Conservation (phyloP, 1,284 basidiomycete species). For the Heliocybe sulcata region DNA sequence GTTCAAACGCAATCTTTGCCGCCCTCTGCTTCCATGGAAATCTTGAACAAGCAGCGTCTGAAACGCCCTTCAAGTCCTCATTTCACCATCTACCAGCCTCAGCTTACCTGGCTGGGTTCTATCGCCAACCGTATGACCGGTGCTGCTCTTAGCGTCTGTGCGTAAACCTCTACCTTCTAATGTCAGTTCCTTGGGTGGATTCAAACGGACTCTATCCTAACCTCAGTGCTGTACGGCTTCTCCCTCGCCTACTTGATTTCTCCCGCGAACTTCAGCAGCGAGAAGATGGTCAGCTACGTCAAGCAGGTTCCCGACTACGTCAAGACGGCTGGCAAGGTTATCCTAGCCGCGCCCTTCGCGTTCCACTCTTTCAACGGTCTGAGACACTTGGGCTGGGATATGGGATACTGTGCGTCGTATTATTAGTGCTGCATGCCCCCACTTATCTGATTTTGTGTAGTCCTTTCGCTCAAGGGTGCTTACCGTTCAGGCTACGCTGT, state of each 20-base stretch:
- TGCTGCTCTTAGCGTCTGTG: slow-evolving; percentile 68
- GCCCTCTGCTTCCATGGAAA: slow-evolving; percentile 48
- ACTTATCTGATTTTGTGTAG: slow-evolving; percentile 31
- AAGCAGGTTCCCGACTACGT: slow-evolving; percentile 62
- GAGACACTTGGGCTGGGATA: slow-evolving; percentile 90
- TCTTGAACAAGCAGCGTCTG: slow-evolving; percentile 85
- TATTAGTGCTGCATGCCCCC: slow-evolving; percentile 4
- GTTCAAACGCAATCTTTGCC: slow-evolving; percentile 62
- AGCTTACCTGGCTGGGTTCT: slow-evolving; percentile 84
- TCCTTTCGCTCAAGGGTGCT: slow-evolving; percentile 72
- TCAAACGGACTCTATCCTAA: no score
- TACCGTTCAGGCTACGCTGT: slow-evolving; percentile 82
- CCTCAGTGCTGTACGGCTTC: slow-evolving; percentile 80
- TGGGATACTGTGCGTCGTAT: slow-evolving; percentile 71
- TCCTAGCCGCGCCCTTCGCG: slow-evolving; percentile 79
- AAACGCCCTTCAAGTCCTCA: slow-evolving; percentile 87
- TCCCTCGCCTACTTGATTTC: slow-evolving; percentile 83
- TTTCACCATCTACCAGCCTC: slow-evolving; percentile 95
- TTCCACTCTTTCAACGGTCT: slow-evolving; percentile 92
- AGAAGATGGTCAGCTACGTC: slow-evolving; percentile 71
- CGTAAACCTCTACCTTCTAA: slow-evolving; percentile 24
- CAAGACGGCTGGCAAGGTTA: slow-evolving; percentile 70
- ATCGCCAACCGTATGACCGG: slow-evolving; percentile 87
- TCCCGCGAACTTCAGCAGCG: slow-evolving; percentile 75
- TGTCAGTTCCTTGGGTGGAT: no score